A percentile compares a stretch with the other conserved stretches of the same genome.
Conservation (phyloP, 78 protist genomes). For the Speleostelium caveatum region DNA sequence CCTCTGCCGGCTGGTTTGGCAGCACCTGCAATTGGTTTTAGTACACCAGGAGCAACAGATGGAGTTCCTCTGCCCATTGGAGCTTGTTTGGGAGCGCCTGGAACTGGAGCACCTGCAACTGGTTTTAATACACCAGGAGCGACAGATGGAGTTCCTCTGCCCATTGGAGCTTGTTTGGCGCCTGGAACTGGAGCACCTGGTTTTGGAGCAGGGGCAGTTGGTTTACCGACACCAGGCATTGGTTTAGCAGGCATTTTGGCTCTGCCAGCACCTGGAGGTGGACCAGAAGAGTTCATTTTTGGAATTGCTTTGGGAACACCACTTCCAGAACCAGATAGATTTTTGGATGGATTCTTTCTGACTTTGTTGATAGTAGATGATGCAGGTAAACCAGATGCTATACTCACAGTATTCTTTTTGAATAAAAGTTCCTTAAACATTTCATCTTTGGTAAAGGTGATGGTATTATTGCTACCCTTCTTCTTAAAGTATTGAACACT, state of each 20-base stretch:
- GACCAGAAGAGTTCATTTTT: neutral
- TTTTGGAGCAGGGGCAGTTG: neutral
- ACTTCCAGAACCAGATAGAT: neutral
- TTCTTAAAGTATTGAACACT: conserved; percentile 60
- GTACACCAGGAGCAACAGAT: neutral
- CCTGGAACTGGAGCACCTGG: neutral
- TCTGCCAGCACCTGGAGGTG: neutral
- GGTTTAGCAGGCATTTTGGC: conserved; percentile 16
- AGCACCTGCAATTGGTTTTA: conserved; percentile 10
- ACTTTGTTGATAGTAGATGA: conserved; percentile 23
- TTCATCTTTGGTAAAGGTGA: conserved; percentile 72
- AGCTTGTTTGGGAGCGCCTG: conserved; percentile 10
- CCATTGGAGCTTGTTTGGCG: neutral
- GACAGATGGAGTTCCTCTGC: conserved; percentile 4
- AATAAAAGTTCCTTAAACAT: conserved; percentile 58
- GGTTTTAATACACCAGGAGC: conserved; percentile 19
- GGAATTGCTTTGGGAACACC: conserved; percentile 18
- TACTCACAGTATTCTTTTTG: conserved; percentile 48
- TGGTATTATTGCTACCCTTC: conserved; percentile 58
- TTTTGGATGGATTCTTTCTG: conserved; percentile 47
- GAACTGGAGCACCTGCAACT: conserved; percentile 13
- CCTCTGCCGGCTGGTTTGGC: conserved; percentile 14
- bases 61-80: conserved; percentile 7
- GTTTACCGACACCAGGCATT: neutral
- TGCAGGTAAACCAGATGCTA: conserved; percentile 64